A percentile compares a stretch with the other conserved stretches of the same genome.
Conservation (phyloP, 2,329 filamentous ascomycete species). For the Aspergillus tanneri region DNA sequence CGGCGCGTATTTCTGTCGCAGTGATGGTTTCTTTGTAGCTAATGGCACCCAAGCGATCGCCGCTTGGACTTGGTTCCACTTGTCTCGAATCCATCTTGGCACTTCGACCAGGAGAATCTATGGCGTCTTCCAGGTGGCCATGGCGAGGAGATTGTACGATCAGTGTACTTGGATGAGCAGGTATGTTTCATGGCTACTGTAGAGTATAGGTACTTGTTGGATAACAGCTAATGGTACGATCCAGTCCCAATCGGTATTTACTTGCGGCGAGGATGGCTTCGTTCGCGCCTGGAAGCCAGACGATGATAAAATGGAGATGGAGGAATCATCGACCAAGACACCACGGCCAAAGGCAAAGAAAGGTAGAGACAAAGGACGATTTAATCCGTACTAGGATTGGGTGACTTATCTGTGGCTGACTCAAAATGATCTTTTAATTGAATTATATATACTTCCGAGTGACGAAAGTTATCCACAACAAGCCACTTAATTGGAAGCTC, state of each 20-base stretch:
- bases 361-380: slow-evolving; percentile 36
- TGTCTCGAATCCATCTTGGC: slow-evolving; percentile 35
- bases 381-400: slow-evolving; percentile 35
- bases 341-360: slow-evolving; percentile 36
- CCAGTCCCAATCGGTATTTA: slow-evolving; percentile 44
- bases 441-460: not conserved
- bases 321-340: slow-evolving; percentile 22
- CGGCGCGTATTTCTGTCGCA: not conserved
- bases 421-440: not conserved
- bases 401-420: not conserved
- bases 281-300: slow-evolving; percentile 41
- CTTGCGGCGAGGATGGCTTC: slow-evolving; percentile 47
- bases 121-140: slow-evolving; percentile 49
- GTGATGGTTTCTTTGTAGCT: slow-evolving; percentile 4
- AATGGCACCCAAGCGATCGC: slow-evolving; percentile 31
- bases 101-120: slow-evolving; percentile 40
- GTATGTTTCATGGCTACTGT: too few species aligned
- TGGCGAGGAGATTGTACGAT: slow-evolving; percentile 50
- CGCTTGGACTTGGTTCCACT: slow-evolving; percentile 47
- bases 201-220: too few species aligned
- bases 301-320: slow-evolving; percentile 13
- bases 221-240: slow-evolving; percentile 4
- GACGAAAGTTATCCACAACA: not conserved
- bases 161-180: slow-evolving; percentile 46
- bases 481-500: not conserved